Conservation (phyloP, 805 yeast species). For the Starmerella bacillaris region DNA sequence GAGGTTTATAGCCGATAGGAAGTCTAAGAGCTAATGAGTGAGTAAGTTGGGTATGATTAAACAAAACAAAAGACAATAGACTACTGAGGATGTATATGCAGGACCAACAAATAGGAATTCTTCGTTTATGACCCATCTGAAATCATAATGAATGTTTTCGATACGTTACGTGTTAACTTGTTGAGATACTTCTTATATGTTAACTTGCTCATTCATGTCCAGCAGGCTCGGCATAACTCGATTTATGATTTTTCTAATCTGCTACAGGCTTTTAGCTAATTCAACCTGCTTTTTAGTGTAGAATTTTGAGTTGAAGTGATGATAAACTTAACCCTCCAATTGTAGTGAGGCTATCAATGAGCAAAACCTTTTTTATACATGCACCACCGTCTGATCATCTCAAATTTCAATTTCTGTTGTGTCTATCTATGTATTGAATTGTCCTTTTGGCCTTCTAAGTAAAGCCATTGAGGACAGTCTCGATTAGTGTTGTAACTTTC, state of each 20-base stretch:
- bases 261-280: no score
- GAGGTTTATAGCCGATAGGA: no score
- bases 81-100: slow-evolving; percentile 21
- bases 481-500: no score
- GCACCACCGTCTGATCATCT: slow-evolving; percentile 21
- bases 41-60: slow-evolving; percentile 18
- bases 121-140: slow-evolving; percentile 20
- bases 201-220: no score
- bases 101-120: slow-evolving; percentile 21
- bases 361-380: slow-evolving; percentile 16
- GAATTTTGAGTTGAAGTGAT: slow-evolving; percentile 6
- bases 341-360: slow-evolving; percentile 12
- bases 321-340: slow-evolving; percentile 5
- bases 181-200: no score
- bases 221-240: no score
- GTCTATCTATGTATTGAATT: neutral
- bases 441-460: no score
- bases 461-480: no score
- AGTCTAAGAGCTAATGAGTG: no score
- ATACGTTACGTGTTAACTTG: no score
- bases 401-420: neutral
- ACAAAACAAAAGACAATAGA: slow-evolving; percentile 15
- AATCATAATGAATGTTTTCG: no score
- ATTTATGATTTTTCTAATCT: no score
- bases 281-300: slow-evolving; percentile 1